phyloP scores from a whole-genome alignment of 768 basidiomycete species.

The Podaxis sp. region DNA sequence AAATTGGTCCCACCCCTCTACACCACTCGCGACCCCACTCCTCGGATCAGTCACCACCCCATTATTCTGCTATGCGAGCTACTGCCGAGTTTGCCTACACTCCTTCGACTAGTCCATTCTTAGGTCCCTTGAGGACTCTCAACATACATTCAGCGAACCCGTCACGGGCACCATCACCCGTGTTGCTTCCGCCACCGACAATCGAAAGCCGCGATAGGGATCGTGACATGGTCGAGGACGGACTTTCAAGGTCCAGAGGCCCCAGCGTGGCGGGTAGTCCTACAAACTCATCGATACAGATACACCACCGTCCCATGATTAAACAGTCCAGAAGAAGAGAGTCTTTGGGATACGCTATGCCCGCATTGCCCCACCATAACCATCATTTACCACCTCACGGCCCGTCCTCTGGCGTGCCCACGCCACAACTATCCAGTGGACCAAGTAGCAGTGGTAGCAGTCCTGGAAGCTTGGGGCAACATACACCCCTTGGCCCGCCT shows the following conservation, averaged over 20 bases:
- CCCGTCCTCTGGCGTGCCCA: constrained; percentile 34
- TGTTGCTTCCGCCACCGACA: constrained; percentile 52
- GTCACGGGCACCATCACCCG: constrained; percentile 69
- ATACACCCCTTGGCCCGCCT: constrained; percentile 15
- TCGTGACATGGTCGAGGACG: constrained; percentile 9
- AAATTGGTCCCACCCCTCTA: constrained; percentile 20
- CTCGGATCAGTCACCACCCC: constrained; percentile 26
- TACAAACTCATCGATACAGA: constrained; percentile 11
- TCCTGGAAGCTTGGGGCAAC: constrained; percentile 46
- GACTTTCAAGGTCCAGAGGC: not conserved
- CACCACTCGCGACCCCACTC: constrained; percentile 17
- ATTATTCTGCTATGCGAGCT: constrained; percentile 25
- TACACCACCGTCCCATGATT: constrained; percentile 3
- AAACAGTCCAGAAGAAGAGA: constrained; percentile 4
- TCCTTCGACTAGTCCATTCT: constrained; percentile 76
- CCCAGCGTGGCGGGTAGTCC: constrained; percentile 13
- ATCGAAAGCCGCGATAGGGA: constrained; percentile 4
- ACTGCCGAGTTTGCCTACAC: constrained; percentile 43
- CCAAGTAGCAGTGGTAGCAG: constrained; percentile 63
- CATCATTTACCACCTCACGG: constrained; percentile 12
- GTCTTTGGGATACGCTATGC: constrained; percentile 8
- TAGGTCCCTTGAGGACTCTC: constrained; percentile 70
- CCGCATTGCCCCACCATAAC: not conserved
- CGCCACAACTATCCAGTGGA: constrained; percentile 62
- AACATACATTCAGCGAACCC: constrained; percentile 69